Conservation (phyloP, 495 filamentous ascomycete species). For the Niebla homalea region DNA sequence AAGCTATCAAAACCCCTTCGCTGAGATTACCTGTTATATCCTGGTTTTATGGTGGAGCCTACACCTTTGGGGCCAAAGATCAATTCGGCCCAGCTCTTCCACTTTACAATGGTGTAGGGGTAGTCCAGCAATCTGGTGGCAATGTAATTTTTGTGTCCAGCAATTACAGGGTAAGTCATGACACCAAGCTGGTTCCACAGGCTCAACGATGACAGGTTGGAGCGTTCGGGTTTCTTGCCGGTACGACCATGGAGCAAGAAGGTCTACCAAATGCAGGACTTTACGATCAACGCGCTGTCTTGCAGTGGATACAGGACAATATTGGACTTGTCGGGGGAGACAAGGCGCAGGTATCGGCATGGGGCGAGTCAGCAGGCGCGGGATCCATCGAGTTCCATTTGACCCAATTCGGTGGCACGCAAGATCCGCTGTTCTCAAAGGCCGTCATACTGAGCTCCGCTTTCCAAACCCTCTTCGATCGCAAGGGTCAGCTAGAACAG, state of each 20-base stretch:
- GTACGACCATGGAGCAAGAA: slow-evolving; percentile 32
- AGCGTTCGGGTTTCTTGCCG: slow-evolving; percentile 41
- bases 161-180: slow-evolving; percentile 28
- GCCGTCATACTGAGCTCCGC: slow-evolving; percentile 37
- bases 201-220: slow-evolving; percentile 31
- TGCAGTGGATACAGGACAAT: slow-evolving; percentile 25
- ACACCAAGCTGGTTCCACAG: slow-evolving; percentile 5
- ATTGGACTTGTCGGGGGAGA: slow-evolving; percentile 35
- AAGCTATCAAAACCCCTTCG: slow-evolving; percentile 20
- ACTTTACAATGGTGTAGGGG: slow-evolving; percentile 17
- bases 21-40: slow-evolving; percentile 19
- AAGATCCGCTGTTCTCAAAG: slow-evolving; percentile 33
- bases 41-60: slow-evolving; percentile 23
- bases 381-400: slow-evolving; percentile 31
- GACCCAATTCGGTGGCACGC: slow-evolving; percentile 25
- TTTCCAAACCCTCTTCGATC: slow-evolving; percentile 31
- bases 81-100: slow-evolving; percentile 9
- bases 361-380: slow-evolving; percentile 31
- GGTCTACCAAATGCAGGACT: slow-evolving; percentile 36
- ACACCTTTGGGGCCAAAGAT: slow-evolving; percentile 20
- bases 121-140: slow-evolving; percentile 23
- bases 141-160: slow-evolving; percentile 32
- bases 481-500: slow-evolving; percentile 23
- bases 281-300: slow-evolving; percentile 34
- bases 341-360: slow-evolving; percentile 29